Conservation (phyloP, 1,284 basidiomycete genomes). For the Apiotrichum domesticum region DNA sequence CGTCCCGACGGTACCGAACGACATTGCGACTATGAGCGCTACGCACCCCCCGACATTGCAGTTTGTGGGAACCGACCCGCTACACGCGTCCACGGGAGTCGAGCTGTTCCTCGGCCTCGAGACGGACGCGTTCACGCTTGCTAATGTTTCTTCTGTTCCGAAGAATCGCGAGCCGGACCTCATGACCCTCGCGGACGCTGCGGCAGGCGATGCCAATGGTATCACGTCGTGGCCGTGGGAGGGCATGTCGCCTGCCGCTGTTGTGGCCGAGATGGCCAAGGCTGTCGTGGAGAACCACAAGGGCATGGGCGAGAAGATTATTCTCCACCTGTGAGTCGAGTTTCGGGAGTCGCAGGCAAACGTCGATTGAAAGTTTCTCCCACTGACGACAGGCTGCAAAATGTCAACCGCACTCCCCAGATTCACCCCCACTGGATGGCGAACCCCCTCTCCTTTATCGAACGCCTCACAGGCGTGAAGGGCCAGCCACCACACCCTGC, state of each 20-base stretch:
- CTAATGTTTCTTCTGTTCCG: constrained; percentile 2
- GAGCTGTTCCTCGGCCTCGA: constrained; percentile 3
- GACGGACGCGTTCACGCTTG: constrained; percentile 3
- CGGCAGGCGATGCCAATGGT: constrained; percentile 25
- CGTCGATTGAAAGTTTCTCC: too few species aligned
- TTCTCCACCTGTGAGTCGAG: constrained; percentile 34
- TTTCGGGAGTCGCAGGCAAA: too few species aligned
- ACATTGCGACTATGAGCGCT: background rate
- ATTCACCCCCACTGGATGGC: constrained; percentile 17
- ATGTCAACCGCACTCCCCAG: too few species aligned
- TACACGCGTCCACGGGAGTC: background rate
- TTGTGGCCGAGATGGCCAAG: constrained; percentile 29
- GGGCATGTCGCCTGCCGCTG: constrained; percentile 21
- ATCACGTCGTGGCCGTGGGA: constrained; percentile 22
- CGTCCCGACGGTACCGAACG: background rate
- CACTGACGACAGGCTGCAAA: too few species aligned
- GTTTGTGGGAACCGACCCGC: background rate
- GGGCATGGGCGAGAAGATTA: constrained; percentile 37
- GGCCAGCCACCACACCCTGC: constrained; percentile 30
- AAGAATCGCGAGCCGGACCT: constrained; percentile 29
- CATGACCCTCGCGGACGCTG: constrained; percentile 46
- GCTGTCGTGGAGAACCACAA: constrained; percentile 27
- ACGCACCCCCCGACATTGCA: background rate
- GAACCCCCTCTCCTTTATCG: constrained; percentile 6
- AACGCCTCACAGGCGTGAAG: constrained; percentile 20